Base-by-base conservation (phyloP, 202 grass and related monocot genomes). In the Tripidium arundinaceum region DNA sequence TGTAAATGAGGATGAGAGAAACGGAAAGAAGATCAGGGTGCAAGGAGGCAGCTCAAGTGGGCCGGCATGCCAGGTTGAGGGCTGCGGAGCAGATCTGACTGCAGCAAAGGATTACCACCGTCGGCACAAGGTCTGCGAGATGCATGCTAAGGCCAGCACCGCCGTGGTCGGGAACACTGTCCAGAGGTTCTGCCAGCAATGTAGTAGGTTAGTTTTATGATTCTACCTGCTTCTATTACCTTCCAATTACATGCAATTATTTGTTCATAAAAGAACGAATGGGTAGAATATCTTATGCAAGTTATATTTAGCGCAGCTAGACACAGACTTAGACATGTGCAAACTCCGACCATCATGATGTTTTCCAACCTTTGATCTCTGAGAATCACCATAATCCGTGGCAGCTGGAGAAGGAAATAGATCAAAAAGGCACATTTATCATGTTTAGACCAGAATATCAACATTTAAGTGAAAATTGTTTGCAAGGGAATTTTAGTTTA, bases 141-240 rank as follows among this genome's bases (percentile, higher is more conserved):
- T 90, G 90, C 97, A 99, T 90, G 88, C 97, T n/a, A 99, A 99
- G 85, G 97, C 92, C 0, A 91, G 16, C 50, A 93, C 92, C 27
- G 92, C 90, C 25, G 62, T 96, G 29, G 90, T 99, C 0, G 77
- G 92, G 46, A 93, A 99, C 59, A 46, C 83, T 7, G 68, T 93
- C 65, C 97, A 99, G 77, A 84, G 92, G 15, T 99, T 99, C 79
- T 99, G 97, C 76, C 97, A 99, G 67, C 97, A 99, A 89, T 99
- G 97, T 21, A 99, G 97, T 69, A 99, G 97, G 97, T 99, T 77
- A 29, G 83, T 80, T 77, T 36, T 52, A 28, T 33, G 22, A 33
- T 72, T 77, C 29, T 61, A 4, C 31, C 31, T 33, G 2, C 31
- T 33, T 33, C 3, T 33, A 33, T 33, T 33, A 33, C 31, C 31